Conservation (phyloP, 2,329 filamentous ascomycete species). For the Neobulgaria alba region DNA sequence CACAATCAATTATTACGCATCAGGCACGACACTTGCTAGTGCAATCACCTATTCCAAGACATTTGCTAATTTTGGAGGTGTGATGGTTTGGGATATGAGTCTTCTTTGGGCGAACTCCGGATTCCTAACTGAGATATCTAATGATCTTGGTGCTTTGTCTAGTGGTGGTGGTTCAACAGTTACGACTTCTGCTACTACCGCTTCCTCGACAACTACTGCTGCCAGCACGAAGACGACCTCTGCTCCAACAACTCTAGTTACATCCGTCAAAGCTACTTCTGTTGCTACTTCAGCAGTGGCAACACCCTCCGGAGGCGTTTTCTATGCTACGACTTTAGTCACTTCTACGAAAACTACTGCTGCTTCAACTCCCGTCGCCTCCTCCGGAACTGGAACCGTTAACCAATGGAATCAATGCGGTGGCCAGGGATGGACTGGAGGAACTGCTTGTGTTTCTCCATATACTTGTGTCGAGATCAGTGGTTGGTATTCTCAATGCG, state of each 20-base stretch:
- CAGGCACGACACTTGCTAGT: slow-evolving; percentile 36
- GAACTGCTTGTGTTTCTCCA: slow-evolving; percentile 10
- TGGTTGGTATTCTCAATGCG: slow-evolving; percentile 18
- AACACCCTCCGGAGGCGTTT: background rate
- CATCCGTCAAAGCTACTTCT: background rate
- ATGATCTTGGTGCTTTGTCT: slow-evolving; percentile 7
- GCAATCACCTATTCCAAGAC: slow-evolving; percentile 45
- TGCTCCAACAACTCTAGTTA: background rate
- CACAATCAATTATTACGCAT: slow-evolving; percentile 48
- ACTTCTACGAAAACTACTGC: background rate
- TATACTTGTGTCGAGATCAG: slow-evolving; percentile 11
- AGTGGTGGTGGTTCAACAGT: slow-evolving; percentile 7
- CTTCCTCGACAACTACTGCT: slow-evolving; percentile 17
- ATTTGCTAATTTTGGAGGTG: slow-evolving; percentile 54
- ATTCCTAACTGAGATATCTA: slow-evolving; percentile 34
- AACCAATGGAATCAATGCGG: slow-evolving; percentile 16
- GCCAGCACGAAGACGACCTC: background rate
- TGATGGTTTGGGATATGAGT: slow-evolving; percentile 62
- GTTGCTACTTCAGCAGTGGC: background rate
- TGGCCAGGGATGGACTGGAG: slow-evolving; percentile 17
- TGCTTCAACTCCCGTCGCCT: background rate
- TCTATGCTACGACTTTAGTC: background rate
- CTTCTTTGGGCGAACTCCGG: slow-evolving; percentile 51
- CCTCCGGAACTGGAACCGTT: slow-evolving; percentile 1
- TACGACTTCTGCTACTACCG: slow-evolving; percentile 15